Evolutionary conservation across 441 rosid genomes (phyloP), one percentile per base, ranked within the genome.

Genomic region (Jatropha podagrica): DNA sequence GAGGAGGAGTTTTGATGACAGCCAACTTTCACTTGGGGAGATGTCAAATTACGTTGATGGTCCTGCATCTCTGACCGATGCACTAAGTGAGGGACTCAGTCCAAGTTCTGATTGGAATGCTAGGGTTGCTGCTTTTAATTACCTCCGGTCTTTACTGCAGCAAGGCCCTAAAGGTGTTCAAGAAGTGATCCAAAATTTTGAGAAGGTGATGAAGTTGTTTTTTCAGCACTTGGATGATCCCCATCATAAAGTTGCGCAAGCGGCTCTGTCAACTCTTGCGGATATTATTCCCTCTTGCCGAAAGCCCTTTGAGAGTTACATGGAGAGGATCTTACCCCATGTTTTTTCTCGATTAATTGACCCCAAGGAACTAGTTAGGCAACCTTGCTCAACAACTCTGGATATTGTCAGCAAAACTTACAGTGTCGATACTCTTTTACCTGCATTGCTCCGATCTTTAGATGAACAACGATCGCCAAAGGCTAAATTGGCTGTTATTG

Each of bases 401-500:
- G 98, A 90, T 27, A 90, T 91, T 81, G 92, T 96, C 65, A 86
- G 95, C 85, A 94, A 91, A 86, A 89, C 99, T 76, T 96, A 96
- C 83, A 88, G 92, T 77, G 86, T 89, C 67, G 99, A 96, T 90
- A 83, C 92, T 69, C 94, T 96, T 65, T 87, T 96, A 75, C 92
- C 99, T 69, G 96, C 99, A 71, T 84, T 96, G 79, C 92, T 96
- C 61, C 97, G 99, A 74, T 96, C 99, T 69, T 84, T 96, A 55
- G 99, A 96, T 89, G 99, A 96, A 77, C 99, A 96, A 80, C 89
- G 99, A 64, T 94, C 98, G 64, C 98, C 99, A 60, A 96, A 94
- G 88, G 98, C 99, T 78, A 96, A 96, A 83, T 86, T 96, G 84
- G 99, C 98, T 71, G 98, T 96, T 73, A 94, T 94, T 77, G 98